Evolutionary conservation across 768 basidiomycete genomes (phyloP), one percentile per base, ranked within the genome.

Genomic region (Chiua virens): DNA sequence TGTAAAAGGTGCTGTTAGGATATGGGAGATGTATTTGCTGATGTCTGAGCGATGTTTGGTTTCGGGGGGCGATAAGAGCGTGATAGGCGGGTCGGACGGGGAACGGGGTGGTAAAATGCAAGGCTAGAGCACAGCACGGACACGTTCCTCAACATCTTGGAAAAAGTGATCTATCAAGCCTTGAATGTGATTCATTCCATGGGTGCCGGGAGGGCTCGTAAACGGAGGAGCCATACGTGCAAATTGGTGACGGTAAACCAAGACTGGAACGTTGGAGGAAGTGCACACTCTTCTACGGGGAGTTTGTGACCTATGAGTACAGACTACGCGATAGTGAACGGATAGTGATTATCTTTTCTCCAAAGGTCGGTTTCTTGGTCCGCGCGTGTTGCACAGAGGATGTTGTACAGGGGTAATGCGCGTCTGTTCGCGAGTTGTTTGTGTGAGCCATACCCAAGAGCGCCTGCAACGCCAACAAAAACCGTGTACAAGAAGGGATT

Each of bases 201-300:
- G 77, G 2, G 77, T 14, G 73, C 63, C 3, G 86, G 92, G 11
- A 98, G 81, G 0, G 89, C 83, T 20, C 96, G 91, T 10, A 97
- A 79, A 21, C 95, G 88, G 47, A 95, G 82, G 57, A 98, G 76
- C 88, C 94, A 95, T 42, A 98, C 75, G 70, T 98, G 93, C 25
- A 98, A 77, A 57, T 95, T 93, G 25, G 92, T 92, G 45, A 97
- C n/a, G n/a, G n/a, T n/a, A n/a, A n/a, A n/a, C n/a, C n/a, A n/a
- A n/a, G n/a, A n/a, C n/a, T n/a, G n/a, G n/a, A n/a, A n/a, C n/a
- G n/a, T n/a, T n/a, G n/a, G n/a, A n/a, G n/a, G n/a, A n/a, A n/a
- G n/a, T n/a, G n/a, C n/a, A n/a, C n/a, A n/a, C n/a, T n/a, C n/a
- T n/a, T n/a, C n/a, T n/a, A n/a, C n/a, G n/a, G n/a, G 5, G 18